Conservation (phyloP, 352 stramenopile genomes). For the Phytophthora brassicae region DNA sequence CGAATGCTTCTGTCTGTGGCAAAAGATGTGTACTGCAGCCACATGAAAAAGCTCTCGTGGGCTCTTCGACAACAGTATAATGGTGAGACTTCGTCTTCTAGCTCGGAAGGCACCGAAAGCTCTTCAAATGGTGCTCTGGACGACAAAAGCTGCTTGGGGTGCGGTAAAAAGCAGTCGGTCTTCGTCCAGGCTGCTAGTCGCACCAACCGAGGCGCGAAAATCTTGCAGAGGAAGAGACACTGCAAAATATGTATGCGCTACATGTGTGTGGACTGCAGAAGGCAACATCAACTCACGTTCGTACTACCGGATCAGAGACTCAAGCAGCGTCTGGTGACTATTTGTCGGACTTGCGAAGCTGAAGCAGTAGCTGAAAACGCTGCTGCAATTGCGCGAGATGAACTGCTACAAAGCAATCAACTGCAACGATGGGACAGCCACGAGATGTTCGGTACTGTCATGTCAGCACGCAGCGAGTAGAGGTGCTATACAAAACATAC, state of each 20-base stretch:
- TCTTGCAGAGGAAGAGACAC: slow-evolving; percentile 23
- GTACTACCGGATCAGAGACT: slow-evolving; percentile 27
- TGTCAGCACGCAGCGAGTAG: slow-evolving; percentile 20
- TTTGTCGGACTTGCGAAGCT: slow-evolving; percentile 31
- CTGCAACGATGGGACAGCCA: slow-evolving; percentile 15
- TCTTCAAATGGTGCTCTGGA: slow-evolving; percentile 6
- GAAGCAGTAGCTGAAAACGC: slow-evolving; percentile 20
- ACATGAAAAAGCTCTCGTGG: slow-evolving; percentile 73
- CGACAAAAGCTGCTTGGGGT: slow-evolving; percentile 25
- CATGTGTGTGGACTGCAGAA: slow-evolving; percentile 48
- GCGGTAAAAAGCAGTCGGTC: slow-evolving; percentile 30
- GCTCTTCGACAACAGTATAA: slow-evolving; percentile 33
- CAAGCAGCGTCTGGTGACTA: slow-evolving; percentile 29
- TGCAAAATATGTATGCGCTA: slow-evolving; percentile 48
- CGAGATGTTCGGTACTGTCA: slow-evolving; percentile 16
- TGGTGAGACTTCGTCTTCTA: slow-evolving; percentile 10
- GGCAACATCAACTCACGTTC: slow-evolving; percentile 45
- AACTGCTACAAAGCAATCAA: slow-evolving; percentile 22
- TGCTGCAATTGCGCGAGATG: slow-evolving; percentile 23
- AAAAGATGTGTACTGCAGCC: slow-evolving; percentile 46
- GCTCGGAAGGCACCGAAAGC: slow-evolving; percentile 12
- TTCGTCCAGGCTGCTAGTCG: slow-evolving; percentile 25
- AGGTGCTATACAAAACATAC: slow-evolving; percentile 4
- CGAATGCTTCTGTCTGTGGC: slow-evolving; percentile 36
- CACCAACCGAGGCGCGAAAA: slow-evolving; percentile 22